Percentiles rank a stretch among this genome's conserved stretches.
phyloP scores from a whole-genome alignment of 2,329 filamentous ascomycete species.

The Tricladium varicosporioides region DNA sequence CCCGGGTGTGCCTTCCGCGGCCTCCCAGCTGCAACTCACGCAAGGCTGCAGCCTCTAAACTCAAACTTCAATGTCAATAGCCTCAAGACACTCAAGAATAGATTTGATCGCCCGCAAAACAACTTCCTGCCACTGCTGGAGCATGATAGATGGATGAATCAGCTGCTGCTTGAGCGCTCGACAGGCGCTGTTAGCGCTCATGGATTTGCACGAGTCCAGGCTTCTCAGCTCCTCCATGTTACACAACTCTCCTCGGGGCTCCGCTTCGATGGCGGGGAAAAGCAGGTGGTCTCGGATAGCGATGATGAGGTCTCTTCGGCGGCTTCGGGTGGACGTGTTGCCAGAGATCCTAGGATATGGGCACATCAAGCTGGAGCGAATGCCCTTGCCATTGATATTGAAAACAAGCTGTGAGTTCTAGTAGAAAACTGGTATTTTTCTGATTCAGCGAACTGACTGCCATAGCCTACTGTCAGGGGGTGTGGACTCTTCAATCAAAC shows the following conservation, averaged over 20 bases:
- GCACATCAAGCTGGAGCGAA: constrained; percentile 80
- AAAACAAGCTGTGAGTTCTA: constrained; percentile 64
- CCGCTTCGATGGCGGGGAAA: constrained; percentile 65
- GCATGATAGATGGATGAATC: constrained; percentile 65
- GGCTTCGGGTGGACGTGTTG: neutral
- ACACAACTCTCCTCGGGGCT: constrained; percentile 66
- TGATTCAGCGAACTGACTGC: constrained; percentile 7
- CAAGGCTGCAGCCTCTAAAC: neutral
- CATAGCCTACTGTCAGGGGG: constrained; percentile 77
- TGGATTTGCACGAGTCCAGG: constrained; percentile 63
- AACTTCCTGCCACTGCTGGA: neutral
- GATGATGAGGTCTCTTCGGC: constrained; percentile 2
- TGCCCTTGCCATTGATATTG: constrained; percentile 78
- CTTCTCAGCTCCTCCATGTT: constrained; percentile 63
- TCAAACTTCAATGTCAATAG: neutral
- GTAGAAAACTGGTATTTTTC: neutral
- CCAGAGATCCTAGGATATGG: constrained; percentile 37
- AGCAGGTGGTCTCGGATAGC: constrained; percentile 25
- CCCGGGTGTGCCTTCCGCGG: neutral
- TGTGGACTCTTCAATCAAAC: constrained; percentile 76
- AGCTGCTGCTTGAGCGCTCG: constrained; percentile 73
- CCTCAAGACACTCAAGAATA: neutral
- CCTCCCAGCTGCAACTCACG: neutral
- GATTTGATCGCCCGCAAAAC: neutral
- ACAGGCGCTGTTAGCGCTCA: constrained; percentile 64